Base-by-base conservation (phyloP, 148 eudicot species). In the Rhododendron kiyosumense region DNA sequence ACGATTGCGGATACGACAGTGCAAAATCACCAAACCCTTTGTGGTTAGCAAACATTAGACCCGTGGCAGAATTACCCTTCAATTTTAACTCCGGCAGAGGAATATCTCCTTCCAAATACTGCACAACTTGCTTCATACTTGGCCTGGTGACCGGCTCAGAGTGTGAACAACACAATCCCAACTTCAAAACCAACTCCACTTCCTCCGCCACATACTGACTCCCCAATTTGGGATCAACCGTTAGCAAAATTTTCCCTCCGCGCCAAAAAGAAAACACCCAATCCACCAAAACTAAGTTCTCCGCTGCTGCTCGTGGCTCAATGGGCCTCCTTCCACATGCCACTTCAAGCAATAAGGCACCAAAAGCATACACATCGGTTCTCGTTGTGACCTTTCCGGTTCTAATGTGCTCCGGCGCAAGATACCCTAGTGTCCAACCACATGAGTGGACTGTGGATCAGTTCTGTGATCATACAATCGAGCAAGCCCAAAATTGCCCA, bases 401-500 rank as follows among this genome's bases (percentile, higher is more conserved):
- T 75, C 88, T 63, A 14, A 85, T 79, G 3, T 82, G 80, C 79
- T 90, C 92, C 0, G 92, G 92, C 24, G 92, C 92, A 7, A 90
- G 84, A 82, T 90, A 90, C 45, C 92, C 92, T 0, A 90, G 10
- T 30, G 92, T 90, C 92, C 92, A 2, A 73, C 89, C 18, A 90
- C 87, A 2, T 79, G 78, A 0, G 92, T 90, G 14, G 90, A 88
- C 5, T 84, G 82, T 1, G 90, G 90, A 41, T 83, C 81, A 1
- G 85, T 77, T 22, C 92, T 90, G 8, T 90, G 90, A 36, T 90
- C 87, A n/a, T 57, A 83, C 34, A 90, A 82, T 69, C 88, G 87
- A 0, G 92, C 90, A 0, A 90, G 85, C 13, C 92, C 92, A 74
- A 90, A 90, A 85, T 90, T 90, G 3, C 90, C 88, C n/a, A 90